These are phyloP conservation scores for Nitzschia putrida DNA, from an alignment of 108 stramenopile genomes.

Conservation along the genomic window DNA sequence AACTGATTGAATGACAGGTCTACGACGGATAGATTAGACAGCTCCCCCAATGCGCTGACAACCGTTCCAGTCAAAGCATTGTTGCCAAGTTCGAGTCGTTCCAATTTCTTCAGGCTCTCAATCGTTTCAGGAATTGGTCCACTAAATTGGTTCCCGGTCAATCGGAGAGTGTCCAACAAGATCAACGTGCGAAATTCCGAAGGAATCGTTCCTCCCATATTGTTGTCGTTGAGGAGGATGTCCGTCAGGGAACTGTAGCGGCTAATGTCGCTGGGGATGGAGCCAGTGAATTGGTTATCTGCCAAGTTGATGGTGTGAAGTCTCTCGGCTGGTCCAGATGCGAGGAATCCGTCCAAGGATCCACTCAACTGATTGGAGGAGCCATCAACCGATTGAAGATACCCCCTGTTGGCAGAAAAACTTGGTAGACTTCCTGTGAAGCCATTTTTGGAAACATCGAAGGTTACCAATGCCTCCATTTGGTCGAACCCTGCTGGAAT, in stretches of 20 bases:
- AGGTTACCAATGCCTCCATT: conserved; percentile 30
- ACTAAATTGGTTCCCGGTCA: conserved; percentile 27
- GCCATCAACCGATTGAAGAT: conserved; percentile 27
- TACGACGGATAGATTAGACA: conserved; percentile 44
- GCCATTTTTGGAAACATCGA: conserved; percentile 50
- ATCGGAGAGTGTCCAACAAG: conserved; percentile 27
- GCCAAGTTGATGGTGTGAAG: conserved; percentile 20
- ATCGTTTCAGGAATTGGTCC: conserved; percentile 44
- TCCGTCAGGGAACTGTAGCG: conserved; percentile 23
- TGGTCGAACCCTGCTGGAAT: conserved; percentile 41
- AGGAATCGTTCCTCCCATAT: conserved; percentile 45
- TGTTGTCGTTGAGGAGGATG: conserved; percentile 34
- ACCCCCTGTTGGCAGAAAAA: conserved; percentile 24
- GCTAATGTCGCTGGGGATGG: conserved; percentile 38
- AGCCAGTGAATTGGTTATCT: conserved; percentile 28
- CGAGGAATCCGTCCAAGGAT: conserved; percentile 8
- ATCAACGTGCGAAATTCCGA: conserved; percentile 24
- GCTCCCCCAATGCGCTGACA: conserved; percentile 37
- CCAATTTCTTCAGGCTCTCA: conserved; percentile 23
- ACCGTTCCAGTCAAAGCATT: conserved; percentile 54
- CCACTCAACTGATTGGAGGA: conserved; percentile 28
- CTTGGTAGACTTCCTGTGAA: conserved; percentile 36
- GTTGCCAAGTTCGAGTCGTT: conserved; percentile 43
- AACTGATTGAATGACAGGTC: conserved; percentile 50
- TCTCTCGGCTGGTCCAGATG: conserved; percentile 6